Base-by-base conservation (phyloP, 495 filamentous ascomycete species). In the Aspergillus kassunensis region DNA sequence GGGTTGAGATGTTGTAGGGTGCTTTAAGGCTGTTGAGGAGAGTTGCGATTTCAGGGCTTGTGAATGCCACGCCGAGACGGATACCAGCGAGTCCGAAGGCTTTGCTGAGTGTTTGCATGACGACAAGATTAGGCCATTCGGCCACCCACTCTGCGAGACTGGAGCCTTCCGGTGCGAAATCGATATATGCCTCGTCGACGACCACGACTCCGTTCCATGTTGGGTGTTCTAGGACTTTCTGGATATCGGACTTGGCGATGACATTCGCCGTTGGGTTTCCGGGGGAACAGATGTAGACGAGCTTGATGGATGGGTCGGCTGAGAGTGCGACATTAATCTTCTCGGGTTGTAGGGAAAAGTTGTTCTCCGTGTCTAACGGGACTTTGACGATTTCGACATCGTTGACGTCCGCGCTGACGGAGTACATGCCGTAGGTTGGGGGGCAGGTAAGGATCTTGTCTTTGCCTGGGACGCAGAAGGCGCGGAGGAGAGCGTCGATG, bases 371-470 rank as follows among this genome's bases (percentile, higher is more conserved):
- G 55, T 84, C 73, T n/a, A 97, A 73, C 2, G 90, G 88, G 15
- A 97, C 84, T 63, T 87, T 89, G 60, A 95, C 86, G 7, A 97
- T 78, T 13, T 79, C 79, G 20, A 98, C 71, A 60, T 97, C 95
- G 71, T 98, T 98, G 52, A 95, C 84, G 59, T 91, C 84, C 0
- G 95, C 93, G 41, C 88, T 93, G 15, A 97, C 93, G 19, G 81
- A 77, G 72, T 98, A 97, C 93, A 98, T 98, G 61, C 93, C 93
- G 71, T 98, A 98, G 0, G 93, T 98, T 0, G 95, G 93, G 18
- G 93, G 93, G 62, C 91, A 97, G 21, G 89, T 90, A 11, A 98
- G 80, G 65, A 97, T 91, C 57, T 87, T 89, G 69, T 97, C 95
- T 44, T 74, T 76, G 19, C 89, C 89, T 1, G 93, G 93, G 2